These are phyloP conservation scores for Vitis labrusca DNA, from an alignment of 164 flowering plant genomes.

Conservation along the genomic window DNA sequence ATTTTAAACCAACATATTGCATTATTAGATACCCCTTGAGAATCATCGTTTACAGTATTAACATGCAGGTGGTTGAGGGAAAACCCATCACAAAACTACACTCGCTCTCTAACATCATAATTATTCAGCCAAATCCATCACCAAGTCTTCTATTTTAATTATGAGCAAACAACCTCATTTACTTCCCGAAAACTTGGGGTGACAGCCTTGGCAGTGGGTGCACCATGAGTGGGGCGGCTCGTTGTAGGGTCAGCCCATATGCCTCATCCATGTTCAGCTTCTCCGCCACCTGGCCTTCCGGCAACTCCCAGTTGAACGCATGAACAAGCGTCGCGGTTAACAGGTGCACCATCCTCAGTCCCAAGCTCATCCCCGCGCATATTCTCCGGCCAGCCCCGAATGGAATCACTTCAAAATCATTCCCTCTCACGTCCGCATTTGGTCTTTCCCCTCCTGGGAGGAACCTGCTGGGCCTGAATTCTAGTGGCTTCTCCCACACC, in stretches of 20 bases:
- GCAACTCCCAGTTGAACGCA: conserved; percentile 62
- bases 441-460: conserved; percentile 60
- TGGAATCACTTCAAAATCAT: conserved; percentile 75
- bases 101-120: no score
- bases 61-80: no score
- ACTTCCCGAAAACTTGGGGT: conserved; percentile 17
- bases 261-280: conserved; percentile 82
- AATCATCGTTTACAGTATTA: no score
- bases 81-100: no score
- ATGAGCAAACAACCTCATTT: no score
- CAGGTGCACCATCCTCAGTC: conserved; percentile 67
- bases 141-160: no score
- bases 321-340: conserved; percentile 67
- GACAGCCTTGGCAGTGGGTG: conserved; percentile 52
- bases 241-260: conserved; percentile 74
- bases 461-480: conserved; percentile 73
- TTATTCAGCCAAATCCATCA: no score
- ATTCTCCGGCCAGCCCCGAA: conserved; percentile 92
- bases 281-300: conserved; percentile 41
- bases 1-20: no score
- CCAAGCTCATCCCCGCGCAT: conserved; percentile 78
- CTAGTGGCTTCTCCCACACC: conserved; percentile 62
- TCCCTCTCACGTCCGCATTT: conserved; percentile 60
- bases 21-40: no score
- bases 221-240: conserved; percentile 57